Evolutionary conservation across 352 stramenopile species (phyloP), one percentile per base, ranked within the genome.

Genomic region (Globisporangium megalacanthum): DNA sequence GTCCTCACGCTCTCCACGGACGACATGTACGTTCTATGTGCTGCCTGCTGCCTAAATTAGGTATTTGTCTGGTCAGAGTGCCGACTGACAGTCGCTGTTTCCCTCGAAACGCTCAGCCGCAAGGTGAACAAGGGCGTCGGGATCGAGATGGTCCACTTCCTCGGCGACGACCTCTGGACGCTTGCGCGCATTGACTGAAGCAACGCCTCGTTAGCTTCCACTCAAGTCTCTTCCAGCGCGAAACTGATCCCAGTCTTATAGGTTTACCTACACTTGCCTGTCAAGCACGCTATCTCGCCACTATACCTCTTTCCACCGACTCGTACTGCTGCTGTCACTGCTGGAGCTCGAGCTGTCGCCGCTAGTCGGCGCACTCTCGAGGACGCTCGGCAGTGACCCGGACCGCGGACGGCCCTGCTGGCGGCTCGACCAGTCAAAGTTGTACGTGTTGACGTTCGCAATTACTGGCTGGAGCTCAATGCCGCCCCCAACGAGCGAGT

Each of bases 91-190:
- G 25, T 29, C 25, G 25, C 25, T n/a, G n/a, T n/a, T n/a, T 29
- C 25, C 4, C 25, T 29, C 25, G 25, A 29, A 29, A 56, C 29
- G 53, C 68, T 8, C 65, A 98, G 92, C 52, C 83, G 92, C 47
- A 75, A 79, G 68, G 88, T 93, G 68, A 99, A 99, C 79, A 98
- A 99, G 68, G 97, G 96, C 42, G 92, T 97, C 39, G 96, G 88
- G 44, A 98, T 99, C 65, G 95, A 99, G 52, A 88, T 98, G 61
- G 79, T 96, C 67, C 96, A 99, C 73, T 98, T 96, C 81, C 78
- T 99, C 22, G 96, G 95, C 37, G 97, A 99, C 77, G 96, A 98
- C 47, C 75, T 99, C 22, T 99, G 92, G 89, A 89, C 78, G 46
- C 88, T 82, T 44, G 61, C 77, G 39, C 78, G 82, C 55, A 92